These are phyloP conservation scores for Chaetomiaceae sp. DNA, from an alignment of 2,329 filamentous ascomycete genomes.

Conservation along the genomic window DNA sequence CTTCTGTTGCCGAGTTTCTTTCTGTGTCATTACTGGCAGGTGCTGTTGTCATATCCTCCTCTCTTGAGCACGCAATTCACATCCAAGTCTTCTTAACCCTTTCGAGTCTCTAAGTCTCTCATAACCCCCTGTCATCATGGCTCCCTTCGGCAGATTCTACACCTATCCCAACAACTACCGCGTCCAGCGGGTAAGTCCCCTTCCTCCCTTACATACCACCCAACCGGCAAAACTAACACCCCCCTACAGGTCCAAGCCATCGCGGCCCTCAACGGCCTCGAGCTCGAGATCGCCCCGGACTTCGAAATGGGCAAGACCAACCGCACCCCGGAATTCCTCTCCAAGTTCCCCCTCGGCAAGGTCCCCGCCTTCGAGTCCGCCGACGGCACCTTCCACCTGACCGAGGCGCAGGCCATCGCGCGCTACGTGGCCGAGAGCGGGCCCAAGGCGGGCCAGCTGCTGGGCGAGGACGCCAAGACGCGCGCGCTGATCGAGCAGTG, in stretches of 20 bases:
- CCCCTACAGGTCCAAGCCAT: slow-evolving; percentile 31
- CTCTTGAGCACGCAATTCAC: slow-evolving; percentile 13
- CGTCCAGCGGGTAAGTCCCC: slow-evolving; percentile 32
- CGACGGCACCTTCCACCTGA: slow-evolving; percentile 40
- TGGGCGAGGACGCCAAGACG: slow-evolving; percentile 39
- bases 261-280: slow-evolving; percentile 38
- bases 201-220: neutral
- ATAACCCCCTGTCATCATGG: slow-evolving; percentile 29
- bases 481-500: slow-evolving; percentile 43
- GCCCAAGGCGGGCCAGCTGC: slow-evolving; percentile 40
- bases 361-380: slow-evolving; percentile 45
- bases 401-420: slow-evolving; percentile 46
- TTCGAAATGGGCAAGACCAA: slow-evolving; percentile 42
- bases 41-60: slow-evolving; percentile 8
- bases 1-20: too few species aligned
- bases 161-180: slow-evolving; percentile 37
- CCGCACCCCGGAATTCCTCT: slow-evolving; percentile 40
- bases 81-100: neutral
- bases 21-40: too few species aligned
- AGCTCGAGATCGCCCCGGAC: slow-evolving; percentile 32
- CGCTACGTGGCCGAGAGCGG: slow-evolving; percentile 44
- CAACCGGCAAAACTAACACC: neutral
- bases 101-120: neutral
- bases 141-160: slow-evolving; percentile 38
- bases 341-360: slow-evolving; percentile 50